Percentiles rank a stretch among this genome's conserved stretches.
Evolutionary conservation across 2,329 filamentous ascomycete species (phyloP).

Genomic region (Ascochyta rabiei): DNA sequence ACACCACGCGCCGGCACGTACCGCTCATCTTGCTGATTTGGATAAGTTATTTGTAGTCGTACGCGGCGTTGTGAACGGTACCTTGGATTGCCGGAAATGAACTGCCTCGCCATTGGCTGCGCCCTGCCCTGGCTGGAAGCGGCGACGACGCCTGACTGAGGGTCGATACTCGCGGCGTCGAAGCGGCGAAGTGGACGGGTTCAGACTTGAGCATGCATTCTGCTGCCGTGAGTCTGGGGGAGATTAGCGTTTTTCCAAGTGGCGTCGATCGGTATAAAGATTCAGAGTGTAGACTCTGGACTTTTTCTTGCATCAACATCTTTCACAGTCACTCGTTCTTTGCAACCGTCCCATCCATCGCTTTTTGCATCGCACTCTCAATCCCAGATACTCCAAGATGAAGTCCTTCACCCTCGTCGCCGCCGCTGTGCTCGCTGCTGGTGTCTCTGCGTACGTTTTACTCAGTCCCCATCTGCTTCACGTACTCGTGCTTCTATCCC

Average conservation of each 20-base stretch:
- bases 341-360: too few species aligned
- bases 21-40: conserved; percentile 8
- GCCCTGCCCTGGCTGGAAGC: background rate
- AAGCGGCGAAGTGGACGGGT: background rate
- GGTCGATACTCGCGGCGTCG: background rate
- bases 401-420: conserved; percentile 7
- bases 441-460: conserved; percentile 12
- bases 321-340: conserved; percentile 3
- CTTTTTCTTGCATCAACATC: background rate
- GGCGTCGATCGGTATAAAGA: conserved; percentile 4
- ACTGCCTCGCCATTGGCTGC: background rate
- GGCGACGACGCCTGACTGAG: background rate
- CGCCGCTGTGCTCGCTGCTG: conserved; percentile 4
- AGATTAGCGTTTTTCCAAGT: background rate
- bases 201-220: background rate
- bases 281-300: background rate
- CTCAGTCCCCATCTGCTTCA: background rate
- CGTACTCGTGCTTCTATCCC: too few species aligned
- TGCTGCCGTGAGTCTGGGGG: background rate
- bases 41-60: background rate
- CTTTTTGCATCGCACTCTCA: background rate
- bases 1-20: conserved; percentile 1
- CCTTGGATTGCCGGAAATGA: conserved; percentile 5
- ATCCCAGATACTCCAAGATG: background rate
- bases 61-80: conserved; percentile 2